phyloP scores from a whole-genome alignment of 805 yeast species.

The Pichia nakasei region DNA sequence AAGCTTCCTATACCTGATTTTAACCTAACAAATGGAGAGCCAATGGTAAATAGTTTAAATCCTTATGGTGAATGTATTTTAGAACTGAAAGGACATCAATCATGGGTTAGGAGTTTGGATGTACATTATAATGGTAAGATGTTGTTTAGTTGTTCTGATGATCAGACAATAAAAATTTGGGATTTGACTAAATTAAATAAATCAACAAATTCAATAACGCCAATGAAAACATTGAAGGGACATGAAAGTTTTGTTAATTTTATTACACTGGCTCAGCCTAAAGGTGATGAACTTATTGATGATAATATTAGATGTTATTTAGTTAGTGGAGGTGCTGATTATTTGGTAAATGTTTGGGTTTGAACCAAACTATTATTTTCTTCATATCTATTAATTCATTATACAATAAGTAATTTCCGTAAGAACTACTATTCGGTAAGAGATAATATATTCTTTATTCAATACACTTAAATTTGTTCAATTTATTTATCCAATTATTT shows the following conservation, averaged over 20 bases:
- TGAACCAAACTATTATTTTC: constrained; percentile 1
- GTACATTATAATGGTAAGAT: constrained; percentile 72
- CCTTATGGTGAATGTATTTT: constrained; percentile 53
- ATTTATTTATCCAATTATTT: constrained; percentile 21
- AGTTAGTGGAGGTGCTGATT: constrained; percentile 58
- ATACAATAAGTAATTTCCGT: too few species aligned
- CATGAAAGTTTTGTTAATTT: constrained; percentile 76
- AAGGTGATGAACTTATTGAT: constrained; percentile 20
- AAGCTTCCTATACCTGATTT: constrained; percentile 56
- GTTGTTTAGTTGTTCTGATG: constrained; percentile 70
- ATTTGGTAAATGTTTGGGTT: constrained; percentile 46
- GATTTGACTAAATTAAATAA: constrained; percentile 35
- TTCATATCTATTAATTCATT: too few species aligned
- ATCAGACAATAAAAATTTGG: constrained; percentile 70
- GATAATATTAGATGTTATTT: constrained; percentile 51
- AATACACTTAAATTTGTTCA: constrained; percentile 2
- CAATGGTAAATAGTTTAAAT: constrained; percentile 39
- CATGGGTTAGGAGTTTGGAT: constrained; percentile 71
- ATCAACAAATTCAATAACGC: constrained; percentile 17
- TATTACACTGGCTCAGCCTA: constrained; percentile 44
- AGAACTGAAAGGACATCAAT: constrained; percentile 64
- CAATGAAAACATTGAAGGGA: constrained; percentile 32
- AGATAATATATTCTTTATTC: neutral
- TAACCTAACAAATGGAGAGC: constrained; percentile 28
- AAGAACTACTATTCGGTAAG: too few species aligned